Evolutionary conservation across 2,329 filamentous ascomycete species (phyloP), one percentile per base, ranked within the genome.

Genomic region (Aspergillus caelatus): DNA sequence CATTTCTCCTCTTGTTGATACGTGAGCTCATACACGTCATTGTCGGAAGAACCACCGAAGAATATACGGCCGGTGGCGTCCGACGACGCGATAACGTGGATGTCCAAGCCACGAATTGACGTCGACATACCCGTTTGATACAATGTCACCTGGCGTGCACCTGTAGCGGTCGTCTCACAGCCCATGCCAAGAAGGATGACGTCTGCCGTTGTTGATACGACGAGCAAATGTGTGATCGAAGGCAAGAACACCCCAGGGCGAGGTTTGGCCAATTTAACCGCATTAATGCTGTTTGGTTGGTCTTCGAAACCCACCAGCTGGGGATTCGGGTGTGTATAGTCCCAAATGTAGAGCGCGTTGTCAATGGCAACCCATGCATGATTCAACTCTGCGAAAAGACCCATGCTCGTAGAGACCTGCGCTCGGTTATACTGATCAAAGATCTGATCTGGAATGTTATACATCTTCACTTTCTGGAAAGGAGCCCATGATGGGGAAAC

Each of bases 1-100:
- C 95, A 99, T 71, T 91, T 91, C 79, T 99, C 95, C 77, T 98
- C 93, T 73, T 97, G 93, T 78, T 98, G 94, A 76, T 99, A 99
- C 70, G 91, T 94, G 60, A 99, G 86, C 79, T 99, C 95, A 76
- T 95, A 92, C 55, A 99, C 88, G 71, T 98, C 94, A 67, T 93
- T 93, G 68, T 94, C 92, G 57, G 84, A 86, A 57, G 85, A 86
- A 43, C 93, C 92, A 48, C 91, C 89, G 73, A 97, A 97, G 82
- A 99, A 99, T 68, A 99, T 95, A 65, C 95, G 91, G 10, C 96
- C 96, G 26, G 88, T 91, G 23, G 89, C 88, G 3, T 82, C 79
- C 0, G 94, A 95, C 19, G 91, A 92, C 26, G 89, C 89, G 69
- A 99, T 93, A 53, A 90, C 85, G 61, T 88, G 88, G 45, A 97